These are phyloP conservation scores for Neurospora sp. DNA, from an alignment of 495 filamentous ascomycete genomes.

Conservation along the genomic window DNA sequence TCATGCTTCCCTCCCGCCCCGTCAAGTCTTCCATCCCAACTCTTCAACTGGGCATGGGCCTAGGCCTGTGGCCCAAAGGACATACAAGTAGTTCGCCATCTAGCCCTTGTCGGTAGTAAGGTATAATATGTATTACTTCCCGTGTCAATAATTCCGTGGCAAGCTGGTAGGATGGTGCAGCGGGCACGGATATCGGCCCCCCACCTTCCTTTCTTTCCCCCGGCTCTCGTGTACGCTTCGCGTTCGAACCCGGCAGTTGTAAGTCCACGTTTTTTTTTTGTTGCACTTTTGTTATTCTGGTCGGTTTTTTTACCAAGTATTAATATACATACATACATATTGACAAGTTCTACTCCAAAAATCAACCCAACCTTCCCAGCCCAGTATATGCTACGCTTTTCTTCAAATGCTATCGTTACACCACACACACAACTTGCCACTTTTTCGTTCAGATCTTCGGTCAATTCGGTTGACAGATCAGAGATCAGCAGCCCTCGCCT, in stretches of 20 bases:
- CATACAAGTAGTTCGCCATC: no score
- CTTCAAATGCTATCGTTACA: not conserved
- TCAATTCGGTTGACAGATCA: not conserved
- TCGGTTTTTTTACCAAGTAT: not conserved
- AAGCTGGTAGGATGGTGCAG: no score
- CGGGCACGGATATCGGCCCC: no score
- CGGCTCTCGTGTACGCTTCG: not conserved
- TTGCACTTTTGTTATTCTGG: no score
- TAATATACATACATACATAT: not conserved
- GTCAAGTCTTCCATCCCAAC: no score
- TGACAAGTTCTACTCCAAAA: not conserved
- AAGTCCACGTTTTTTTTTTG: not conserved
- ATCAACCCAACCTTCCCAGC: not conserved
- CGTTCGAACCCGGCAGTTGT: not conserved
- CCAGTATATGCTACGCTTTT: not conserved
- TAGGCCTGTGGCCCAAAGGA: no score
- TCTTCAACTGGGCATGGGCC: no score
- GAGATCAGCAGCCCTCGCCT: constrained; percentile 26
- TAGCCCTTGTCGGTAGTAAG: no score
- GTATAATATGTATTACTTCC: no score
- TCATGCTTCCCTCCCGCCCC: not conserved
- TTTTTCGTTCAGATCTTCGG: no score
- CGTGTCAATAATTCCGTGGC: no score
- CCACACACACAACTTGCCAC: not conserved
- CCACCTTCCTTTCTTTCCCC: no score